phyloP scores from a whole-genome alignment of 2,329 filamentous ascomycete genomes.

The Nemania diffusa region DNA sequence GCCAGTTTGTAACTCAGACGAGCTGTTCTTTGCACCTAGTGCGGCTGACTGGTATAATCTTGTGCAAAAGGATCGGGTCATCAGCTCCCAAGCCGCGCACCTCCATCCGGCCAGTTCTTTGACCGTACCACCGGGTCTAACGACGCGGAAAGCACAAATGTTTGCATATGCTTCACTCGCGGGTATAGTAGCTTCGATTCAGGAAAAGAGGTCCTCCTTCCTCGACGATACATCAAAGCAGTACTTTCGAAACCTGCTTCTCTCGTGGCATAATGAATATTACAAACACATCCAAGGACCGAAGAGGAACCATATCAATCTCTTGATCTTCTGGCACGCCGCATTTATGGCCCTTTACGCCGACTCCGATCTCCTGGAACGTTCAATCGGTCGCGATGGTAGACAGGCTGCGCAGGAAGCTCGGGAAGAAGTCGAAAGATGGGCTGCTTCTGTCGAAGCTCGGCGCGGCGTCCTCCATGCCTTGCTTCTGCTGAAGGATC shows the following conservation, averaged over 20 bases:
- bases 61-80: conserved; percentile 17
- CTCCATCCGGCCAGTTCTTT: not conserved
- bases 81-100: conserved; percentile 2
- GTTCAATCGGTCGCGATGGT: conserved; percentile 33
- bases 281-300: conserved; percentile 28
- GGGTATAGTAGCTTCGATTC: conserved; percentile 33
- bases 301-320: conserved; percentile 33
- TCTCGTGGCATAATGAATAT: conserved; percentile 32
- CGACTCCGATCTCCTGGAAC: conserved; percentile 28
- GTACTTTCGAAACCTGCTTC: conserved; percentile 28
- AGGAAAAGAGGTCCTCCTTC: conserved; percentile 27
- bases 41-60: conserved; percentile 30
- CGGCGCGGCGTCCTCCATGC: conserved; percentile 31
- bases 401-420: conserved; percentile 28
- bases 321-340: conserved; percentile 34
- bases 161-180: conserved; percentile 34
- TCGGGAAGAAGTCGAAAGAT: conserved; percentile 18
- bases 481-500: conserved; percentile 27
- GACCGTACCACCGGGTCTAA: not conserved
- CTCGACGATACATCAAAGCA: conserved; percentile 29
- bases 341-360: conserved; percentile 33
- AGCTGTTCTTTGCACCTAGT: conserved; percentile 31
- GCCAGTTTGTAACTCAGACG: conserved; percentile 30
- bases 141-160: conserved; percentile 30
- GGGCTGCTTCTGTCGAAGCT: conserved; percentile 29